phyloP scores from a whole-genome alignment of 345 rosid species.

The Garcia nutans region DNA sequence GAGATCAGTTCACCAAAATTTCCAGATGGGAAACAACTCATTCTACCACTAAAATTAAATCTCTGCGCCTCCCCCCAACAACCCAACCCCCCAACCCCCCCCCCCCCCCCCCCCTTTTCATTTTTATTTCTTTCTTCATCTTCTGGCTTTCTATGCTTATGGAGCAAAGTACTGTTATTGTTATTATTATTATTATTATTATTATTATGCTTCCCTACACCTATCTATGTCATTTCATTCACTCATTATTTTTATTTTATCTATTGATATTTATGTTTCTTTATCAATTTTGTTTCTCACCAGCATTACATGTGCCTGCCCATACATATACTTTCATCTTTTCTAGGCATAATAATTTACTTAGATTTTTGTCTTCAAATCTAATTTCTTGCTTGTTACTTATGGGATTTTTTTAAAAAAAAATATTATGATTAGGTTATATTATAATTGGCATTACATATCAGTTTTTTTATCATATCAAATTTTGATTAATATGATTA shows the following conservation, averaged over 20 bases:
- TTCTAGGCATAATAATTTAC: background rate
- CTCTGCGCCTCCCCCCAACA: too few species aligned
- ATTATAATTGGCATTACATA: background rate
- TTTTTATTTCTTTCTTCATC: background rate
- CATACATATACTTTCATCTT: conserved; percentile 19
- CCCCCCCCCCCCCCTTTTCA: conserved; percentile 34
- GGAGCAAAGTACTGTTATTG: conserved; percentile 12
- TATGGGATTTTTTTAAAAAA: background rate
- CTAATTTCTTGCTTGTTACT: background rate
- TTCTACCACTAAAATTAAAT: conserved; percentile 27
- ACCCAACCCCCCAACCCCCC: too few species aligned
- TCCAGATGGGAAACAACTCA: conserved; percentile 60
- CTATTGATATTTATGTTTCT: too few species aligned
- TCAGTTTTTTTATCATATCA: too few species aligned
- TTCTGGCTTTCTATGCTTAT: conserved; percentile 6
- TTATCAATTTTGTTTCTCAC: conserved; percentile 29
- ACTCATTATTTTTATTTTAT: too few species aligned
- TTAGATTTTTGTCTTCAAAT: background rate
- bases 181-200: too few species aligned
- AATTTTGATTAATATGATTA: too few species aligned
- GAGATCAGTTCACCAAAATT: conserved; percentile 21
- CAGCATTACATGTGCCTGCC: conserved; percentile 56
- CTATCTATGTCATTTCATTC: conserved; percentile 15
- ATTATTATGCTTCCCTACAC: conserved; percentile 6
- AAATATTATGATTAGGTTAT: too few species aligned